Evolutionary conservation across 2,329 filamentous ascomycete genomes (phyloP).

Genomic region (Fusarium buxicola): DNA sequence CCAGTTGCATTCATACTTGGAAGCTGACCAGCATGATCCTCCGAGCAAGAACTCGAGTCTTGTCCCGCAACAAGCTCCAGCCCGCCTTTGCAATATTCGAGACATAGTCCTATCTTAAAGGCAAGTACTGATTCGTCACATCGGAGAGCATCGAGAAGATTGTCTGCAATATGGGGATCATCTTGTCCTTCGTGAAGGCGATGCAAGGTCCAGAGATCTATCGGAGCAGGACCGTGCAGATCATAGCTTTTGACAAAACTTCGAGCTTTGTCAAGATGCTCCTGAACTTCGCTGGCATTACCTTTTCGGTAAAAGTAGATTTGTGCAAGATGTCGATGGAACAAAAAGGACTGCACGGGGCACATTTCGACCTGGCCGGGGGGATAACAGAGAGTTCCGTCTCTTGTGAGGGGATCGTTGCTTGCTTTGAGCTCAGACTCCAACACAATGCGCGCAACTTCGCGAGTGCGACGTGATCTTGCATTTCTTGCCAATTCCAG

Average conservation of each 20-base stretch:
- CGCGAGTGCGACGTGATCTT: neutral
- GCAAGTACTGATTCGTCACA: neutral
- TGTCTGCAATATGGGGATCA: neutral
- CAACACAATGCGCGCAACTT: neutral
- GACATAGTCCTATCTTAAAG: neutral
- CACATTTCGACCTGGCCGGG: neutral
- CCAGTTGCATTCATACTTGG: neutral
- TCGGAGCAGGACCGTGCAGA: neutral
- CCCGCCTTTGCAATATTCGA: neutral
- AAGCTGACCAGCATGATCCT: neutral
- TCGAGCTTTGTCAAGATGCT: conserved; percentile 1
- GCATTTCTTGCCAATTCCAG: conserved; percentile 8
- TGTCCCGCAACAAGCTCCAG: neutral
- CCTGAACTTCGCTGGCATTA: neutral
- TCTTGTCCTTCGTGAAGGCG: neutral
- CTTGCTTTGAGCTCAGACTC: conserved; percentile 5
- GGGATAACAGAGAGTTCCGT: fast-evolving
- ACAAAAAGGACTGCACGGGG: neutral
- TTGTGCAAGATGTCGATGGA: conserved; percentile 1
- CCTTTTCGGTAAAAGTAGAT: neutral
- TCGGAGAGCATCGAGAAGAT: neutral
- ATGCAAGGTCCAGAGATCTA: conserved; percentile 7
- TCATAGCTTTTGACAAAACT: neutral
- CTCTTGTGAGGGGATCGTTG: neutral
- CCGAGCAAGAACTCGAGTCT: neutral